These are phyloP conservation scores for Plasmodium yoelii DNA, from an alignment of 169 alveolate genomes.

Conservation along the genomic window DNA sequence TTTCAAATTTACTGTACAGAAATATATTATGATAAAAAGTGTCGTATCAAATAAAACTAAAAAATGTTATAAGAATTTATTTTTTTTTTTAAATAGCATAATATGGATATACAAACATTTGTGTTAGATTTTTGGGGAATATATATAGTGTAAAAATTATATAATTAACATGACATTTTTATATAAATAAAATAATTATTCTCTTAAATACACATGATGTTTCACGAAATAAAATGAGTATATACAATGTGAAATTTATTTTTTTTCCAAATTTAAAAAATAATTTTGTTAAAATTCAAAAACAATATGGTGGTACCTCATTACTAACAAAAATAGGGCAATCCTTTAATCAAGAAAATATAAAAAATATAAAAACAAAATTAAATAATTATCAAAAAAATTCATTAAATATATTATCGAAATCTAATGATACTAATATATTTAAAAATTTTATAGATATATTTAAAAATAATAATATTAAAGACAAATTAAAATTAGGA, in stretches of 20 bases:
- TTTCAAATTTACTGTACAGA: no score
- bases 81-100: no score
- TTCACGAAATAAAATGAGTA: not conserved
- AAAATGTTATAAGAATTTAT: no score
- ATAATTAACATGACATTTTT: no score
- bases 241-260: not conserved
- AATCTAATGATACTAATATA: not conserved
- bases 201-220: no score
- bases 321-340: constrained; percentile 52
- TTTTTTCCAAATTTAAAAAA: constrained; percentile 18
- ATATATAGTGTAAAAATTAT: no score
- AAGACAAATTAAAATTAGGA: constrained; percentile 21
- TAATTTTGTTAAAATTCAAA: constrained; percentile 17
- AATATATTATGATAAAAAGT: no score
- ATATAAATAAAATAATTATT: no score
- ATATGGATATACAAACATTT: no score
- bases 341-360: constrained; percentile 55
- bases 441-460: constrained; percentile 67
- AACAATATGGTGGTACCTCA: constrained; percentile 60
- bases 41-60: no score
- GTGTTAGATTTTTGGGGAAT: no score
- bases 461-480: constrained; percentile 25
- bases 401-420: not conserved
- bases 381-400: constrained; percentile 9
- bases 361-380: constrained; percentile 52